Conservation (phyloP, 768 basidiomycete species). For the Lactarius tabidus region DNA sequence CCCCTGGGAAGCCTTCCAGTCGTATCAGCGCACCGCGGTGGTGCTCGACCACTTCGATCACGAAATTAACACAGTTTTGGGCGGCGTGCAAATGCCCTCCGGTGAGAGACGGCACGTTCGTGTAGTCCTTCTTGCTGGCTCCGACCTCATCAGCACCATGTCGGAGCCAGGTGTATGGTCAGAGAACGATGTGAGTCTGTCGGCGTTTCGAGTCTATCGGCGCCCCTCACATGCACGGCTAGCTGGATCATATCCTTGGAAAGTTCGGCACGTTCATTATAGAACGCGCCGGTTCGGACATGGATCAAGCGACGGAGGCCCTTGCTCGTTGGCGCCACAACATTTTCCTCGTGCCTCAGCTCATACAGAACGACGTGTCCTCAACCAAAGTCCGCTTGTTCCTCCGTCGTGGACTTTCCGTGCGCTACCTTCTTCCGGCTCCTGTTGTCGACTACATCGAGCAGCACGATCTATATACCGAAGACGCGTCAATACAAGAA, state of each 20-base stretch:
- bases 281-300: slow-evolving; percentile 84
- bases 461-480: slow-evolving; percentile 69
- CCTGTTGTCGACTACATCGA: slow-evolving; percentile 95
- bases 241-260: slow-evolving; percentile 96
- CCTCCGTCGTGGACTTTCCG: slow-evolving; percentile 72
- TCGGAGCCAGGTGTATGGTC: slow-evolving; percentile 98
- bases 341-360: slow-evolving; percentile 77
- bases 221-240: slow-evolving; percentile 21
- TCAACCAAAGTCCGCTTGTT: slow-evolving; percentile 89
- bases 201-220: slow-evolving; percentile 11
- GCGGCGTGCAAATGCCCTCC: slow-evolving; percentile 71
- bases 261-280: slow-evolving; percentile 93
- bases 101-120: slow-evolving; percentile 73
- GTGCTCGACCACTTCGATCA: slow-evolving; percentile 97
- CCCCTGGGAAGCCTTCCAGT: slow-evolving; percentile 94
- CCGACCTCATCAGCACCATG: slow-evolving; percentile 96
- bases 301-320: slow-evolving; percentile 25
- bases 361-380: slow-evolving; percentile 96
- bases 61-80: slow-evolving; percentile 82
- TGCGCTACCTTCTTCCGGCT: slow-evolving; percentile 86
- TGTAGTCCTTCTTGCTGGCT: slow-evolving; percentile 95
- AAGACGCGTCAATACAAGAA: slow-evolving; percentile 44
- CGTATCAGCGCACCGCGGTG: slow-evolving; percentile 93
- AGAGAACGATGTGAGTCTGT: slow-evolving; percentile 75
- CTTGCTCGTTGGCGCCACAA: slow-evolving; percentile 30